Conservation (phyloP, 140 eudicot species). For the Oenanthe javanica region DNA sequence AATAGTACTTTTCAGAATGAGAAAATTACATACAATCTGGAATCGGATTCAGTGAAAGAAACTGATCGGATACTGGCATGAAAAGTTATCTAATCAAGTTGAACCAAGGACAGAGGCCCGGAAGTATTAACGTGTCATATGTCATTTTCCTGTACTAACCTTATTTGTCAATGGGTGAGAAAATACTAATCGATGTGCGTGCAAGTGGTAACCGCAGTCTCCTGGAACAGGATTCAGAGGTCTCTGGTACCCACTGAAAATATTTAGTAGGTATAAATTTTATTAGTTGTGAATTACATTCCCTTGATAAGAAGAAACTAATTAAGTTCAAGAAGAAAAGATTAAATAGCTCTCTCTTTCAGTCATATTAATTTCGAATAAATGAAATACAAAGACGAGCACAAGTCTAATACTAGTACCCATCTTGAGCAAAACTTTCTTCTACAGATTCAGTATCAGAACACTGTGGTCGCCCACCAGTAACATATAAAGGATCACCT, state of each 20-base stretch:
- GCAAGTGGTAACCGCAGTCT: slow-evolving; percentile 96
- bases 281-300: not conserved
- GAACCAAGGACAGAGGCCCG: not conserved
- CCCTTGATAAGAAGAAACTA: not conserved
- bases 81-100: not conserved
- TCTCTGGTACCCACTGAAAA: slow-evolving; percentile 66
- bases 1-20: not conserved
- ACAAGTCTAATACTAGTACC: slow-evolving; percentile 35
- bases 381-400: not conserved
- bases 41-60: not conserved
- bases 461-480: slow-evolving; percentile 74
- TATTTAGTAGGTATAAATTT: not conserved
- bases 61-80: not conserved
- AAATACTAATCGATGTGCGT: slow-evolving; percentile 68
- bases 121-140: not conserved
- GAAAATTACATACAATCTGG: not conserved
- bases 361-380: not conserved
- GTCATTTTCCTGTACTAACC: slow-evolving; percentile 29
- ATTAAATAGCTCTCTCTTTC: not conserved
- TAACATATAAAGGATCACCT: slow-evolving; percentile 86
- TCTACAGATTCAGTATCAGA: slow-evolving; percentile 37
- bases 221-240: slow-evolving; percentile 97
- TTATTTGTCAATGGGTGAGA: slow-evolving; percentile 64
- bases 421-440: slow-evolving; percentile 73
- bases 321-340: not conserved